These are phyloP conservation scores for Suillus subluteus DNA, from an alignment of 768 basidiomycete genomes.

Conservation along the genomic window DNA sequence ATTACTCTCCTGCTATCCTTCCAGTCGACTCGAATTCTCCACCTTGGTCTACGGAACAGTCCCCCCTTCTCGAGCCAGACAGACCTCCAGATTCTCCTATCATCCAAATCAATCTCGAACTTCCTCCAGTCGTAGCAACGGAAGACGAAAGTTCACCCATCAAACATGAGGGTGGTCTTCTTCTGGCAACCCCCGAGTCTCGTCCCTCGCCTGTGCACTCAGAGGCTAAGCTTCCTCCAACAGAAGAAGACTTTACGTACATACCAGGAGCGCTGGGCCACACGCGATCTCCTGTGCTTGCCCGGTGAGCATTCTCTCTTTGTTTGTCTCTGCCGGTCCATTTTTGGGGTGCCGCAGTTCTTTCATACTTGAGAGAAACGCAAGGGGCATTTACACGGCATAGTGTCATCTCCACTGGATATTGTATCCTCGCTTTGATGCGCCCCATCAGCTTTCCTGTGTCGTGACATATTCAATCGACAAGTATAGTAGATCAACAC, in stretches of 20 bases:
- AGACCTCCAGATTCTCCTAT: conserved; percentile 14
- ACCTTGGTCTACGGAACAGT: conserved; percentile 22
- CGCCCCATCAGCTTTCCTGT: conserved; percentile 12
- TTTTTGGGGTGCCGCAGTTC: conserved; percentile 1
- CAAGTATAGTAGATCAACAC: conserved; percentile 19
- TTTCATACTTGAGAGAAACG: not conserved
- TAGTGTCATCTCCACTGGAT: not conserved
- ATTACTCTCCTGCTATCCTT: conserved; percentile 33
- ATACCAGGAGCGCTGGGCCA: conserved; percentile 22
- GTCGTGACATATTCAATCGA: conserved; percentile 17
- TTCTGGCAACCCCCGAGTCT: conserved; percentile 19
- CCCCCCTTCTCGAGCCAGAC: conserved; percentile 13
- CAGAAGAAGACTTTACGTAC: conserved; percentile 13
- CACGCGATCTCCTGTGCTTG: conserved; percentile 35
- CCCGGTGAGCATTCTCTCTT: conserved; percentile 27
- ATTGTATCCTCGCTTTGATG: conserved; percentile 4
- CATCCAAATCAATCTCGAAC: conserved; percentile 17
- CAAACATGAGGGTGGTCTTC: conserved; percentile 31
- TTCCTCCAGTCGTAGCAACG: conserved; percentile 17
- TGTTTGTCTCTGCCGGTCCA: not conserved
- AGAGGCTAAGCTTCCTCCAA: conserved; percentile 18
- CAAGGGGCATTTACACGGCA: not conserved
- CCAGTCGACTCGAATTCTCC: conserved; percentile 35
- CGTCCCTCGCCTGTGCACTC: conserved; percentile 19
- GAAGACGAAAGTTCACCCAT: conserved; percentile 28